Percentiles rank a stretch among this genome's conserved stretches.
phyloP scores from a whole-genome alignment of 2,329 filamentous ascomycete genomes.

The Beauveria australis region DNA sequence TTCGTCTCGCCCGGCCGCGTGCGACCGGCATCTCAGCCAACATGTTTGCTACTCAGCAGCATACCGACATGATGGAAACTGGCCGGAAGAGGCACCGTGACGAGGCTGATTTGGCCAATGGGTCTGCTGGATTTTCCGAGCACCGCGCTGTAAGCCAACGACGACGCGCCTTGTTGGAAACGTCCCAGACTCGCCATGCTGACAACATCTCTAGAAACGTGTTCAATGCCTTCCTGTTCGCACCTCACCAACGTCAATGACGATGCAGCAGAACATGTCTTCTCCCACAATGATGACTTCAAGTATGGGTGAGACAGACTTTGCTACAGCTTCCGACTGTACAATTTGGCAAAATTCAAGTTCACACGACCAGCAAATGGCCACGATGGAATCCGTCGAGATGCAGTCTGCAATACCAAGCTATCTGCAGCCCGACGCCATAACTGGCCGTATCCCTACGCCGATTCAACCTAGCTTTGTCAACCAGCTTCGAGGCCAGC shows the following conservation, averaged over 20 bases:
- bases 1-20: background rate
- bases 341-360: background rate
- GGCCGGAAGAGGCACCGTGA: constrained; percentile 39
- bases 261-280: constrained; percentile 21
- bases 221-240: constrained; percentile 44
- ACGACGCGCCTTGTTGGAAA: background rate
- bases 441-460: constrained; percentile 45
- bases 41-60: constrained; percentile 31
- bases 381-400: background rate
- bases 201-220: constrained; percentile 36
- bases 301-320: constrained; percentile 32
- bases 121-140: constrained; percentile 37
- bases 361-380: background rate
- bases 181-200: background rate
- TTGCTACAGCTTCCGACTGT: constrained; percentile 8
- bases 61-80: constrained; percentile 26
- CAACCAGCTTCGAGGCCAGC: constrained; percentile 45
- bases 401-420: constrained; percentile 14
- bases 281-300: constrained; percentile 30
- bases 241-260: constrained; percentile 32
- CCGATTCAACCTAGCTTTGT: constrained; percentile 53
- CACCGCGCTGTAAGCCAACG: constrained; percentile 38
- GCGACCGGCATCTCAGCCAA: constrained; percentile 9
- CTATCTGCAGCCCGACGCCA: constrained; percentile 13
- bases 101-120: constrained; percentile 34